Conservation (phyloP, 2,329 filamentous ascomycete species). For the Scedosporium minutisporum region DNA sequence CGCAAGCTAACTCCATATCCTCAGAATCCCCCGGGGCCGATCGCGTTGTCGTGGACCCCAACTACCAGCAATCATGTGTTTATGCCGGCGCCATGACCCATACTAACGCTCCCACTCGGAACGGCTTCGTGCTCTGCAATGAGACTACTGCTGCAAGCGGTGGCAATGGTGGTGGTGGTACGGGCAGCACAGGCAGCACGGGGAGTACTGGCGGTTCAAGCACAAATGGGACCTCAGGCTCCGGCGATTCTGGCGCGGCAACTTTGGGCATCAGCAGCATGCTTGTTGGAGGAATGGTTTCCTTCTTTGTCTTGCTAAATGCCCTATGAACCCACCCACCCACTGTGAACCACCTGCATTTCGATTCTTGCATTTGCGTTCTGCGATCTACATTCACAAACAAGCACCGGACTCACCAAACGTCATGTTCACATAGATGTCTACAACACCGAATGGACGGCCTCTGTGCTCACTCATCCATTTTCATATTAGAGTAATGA, state of each 20-base stretch:
- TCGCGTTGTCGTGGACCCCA: slow-evolving; percentile 48
- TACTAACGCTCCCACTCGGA: slow-evolving; percentile 48
- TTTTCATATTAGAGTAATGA: too few species aligned
- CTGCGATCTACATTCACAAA: too few species aligned
- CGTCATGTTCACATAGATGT: too few species aligned
- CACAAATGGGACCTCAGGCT: not conserved
- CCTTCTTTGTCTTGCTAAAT: not conserved
- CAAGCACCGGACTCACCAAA: too few species aligned
- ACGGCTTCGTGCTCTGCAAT: slow-evolving; percentile 49
- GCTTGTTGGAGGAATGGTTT: not conserved
- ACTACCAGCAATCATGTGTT: slow-evolving; percentile 22
- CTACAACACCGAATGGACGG: too few species aligned
- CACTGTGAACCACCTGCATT: not conserved
- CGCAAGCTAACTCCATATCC: slow-evolving; percentile 6
- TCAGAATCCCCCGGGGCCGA: slow-evolving; percentile 50
- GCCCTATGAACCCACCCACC: not conserved
- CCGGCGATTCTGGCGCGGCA: not conserved
- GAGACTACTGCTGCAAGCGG: not conserved
- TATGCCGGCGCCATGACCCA: slow-evolving; percentile 54
- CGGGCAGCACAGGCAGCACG: not conserved
- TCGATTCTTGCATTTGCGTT: too few species aligned
- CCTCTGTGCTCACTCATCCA: too few species aligned
- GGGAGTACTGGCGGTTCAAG: not conserved
- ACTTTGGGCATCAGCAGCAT: not conserved
- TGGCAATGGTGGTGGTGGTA: not conserved